phyloP scores from a whole-genome alignment of 1,284 basidiomycete genomes.

The Austropuccinia psidii region DNA sequence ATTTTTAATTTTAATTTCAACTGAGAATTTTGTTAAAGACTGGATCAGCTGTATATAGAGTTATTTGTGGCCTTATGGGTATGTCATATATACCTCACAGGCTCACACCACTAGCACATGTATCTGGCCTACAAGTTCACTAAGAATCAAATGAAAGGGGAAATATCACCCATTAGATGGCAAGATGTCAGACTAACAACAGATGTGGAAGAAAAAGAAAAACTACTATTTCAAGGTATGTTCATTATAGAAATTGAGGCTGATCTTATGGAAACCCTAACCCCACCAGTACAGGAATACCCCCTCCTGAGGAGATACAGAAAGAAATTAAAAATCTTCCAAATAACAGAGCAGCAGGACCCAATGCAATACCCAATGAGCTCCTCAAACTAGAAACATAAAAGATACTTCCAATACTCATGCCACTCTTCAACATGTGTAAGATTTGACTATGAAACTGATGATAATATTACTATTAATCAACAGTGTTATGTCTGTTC shows the following conservation, averaged over 20 bases:
- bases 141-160: neutral
- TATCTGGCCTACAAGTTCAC: neutral
- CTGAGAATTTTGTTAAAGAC: too few species aligned
- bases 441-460: too few species aligned
- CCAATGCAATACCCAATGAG: neutral
- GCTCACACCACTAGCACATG: too few species aligned
- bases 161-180: neutral
- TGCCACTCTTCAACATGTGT: neutral
- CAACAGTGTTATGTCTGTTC: too few species aligned
- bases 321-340: neutral
- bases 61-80: too few species aligned
- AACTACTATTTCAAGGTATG: neutral
- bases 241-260: neutral
- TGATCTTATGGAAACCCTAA: neutral
- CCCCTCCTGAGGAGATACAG: neutral
- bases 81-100: too few species aligned
- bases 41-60: too few species aligned
- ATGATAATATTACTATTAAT: too few species aligned
- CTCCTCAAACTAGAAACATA: neutral
- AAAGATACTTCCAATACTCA: neutral
- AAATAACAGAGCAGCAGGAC: neutral
- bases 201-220: neutral
- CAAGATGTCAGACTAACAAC: neutral
- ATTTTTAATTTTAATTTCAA: too few species aligned
- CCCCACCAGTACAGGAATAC: neutral